Evolutionary conservation across 2,329 filamentous ascomycete genomes (phyloP).

Genomic region (Epichloe elymi): DNA sequence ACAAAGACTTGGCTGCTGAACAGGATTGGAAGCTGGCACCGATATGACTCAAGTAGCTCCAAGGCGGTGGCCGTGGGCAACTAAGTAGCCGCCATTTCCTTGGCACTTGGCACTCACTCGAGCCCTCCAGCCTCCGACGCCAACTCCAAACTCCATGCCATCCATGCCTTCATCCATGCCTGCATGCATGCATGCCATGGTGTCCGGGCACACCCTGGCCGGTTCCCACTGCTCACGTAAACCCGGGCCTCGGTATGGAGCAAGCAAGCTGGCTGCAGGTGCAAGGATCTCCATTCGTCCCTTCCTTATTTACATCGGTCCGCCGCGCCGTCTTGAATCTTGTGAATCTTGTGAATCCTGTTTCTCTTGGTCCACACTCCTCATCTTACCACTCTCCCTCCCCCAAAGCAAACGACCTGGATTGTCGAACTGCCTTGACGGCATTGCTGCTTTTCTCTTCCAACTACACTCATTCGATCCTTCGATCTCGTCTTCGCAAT

Average conservation of each 20-base stretch:
- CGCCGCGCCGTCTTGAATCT: not conserved
- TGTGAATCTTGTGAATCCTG: too few species aligned
- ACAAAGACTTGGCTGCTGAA: too few species aligned
- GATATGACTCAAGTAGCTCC: too few species aligned
- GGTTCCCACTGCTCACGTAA: not conserved
- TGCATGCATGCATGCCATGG: not conserved
- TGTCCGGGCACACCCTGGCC: not conserved
- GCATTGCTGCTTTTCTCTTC: constrained; percentile 3
- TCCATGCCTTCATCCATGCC: not conserved
- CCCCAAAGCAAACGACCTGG: constrained; percentile 4
- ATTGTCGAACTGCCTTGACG: constrained; percentile 6
- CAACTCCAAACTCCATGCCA: not conserved
- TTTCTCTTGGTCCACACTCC: not conserved
- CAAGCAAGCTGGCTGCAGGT: not conserved
- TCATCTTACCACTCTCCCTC: constrained; percentile 1
- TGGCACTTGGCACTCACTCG: too few species aligned
- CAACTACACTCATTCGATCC: constrained; percentile 1
- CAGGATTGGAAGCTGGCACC: too few species aligned
- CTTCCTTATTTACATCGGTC: constrained; percentile 4
- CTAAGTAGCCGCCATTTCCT: too few species aligned
- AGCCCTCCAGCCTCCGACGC: not conserved
- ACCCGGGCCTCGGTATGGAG: not conserved
- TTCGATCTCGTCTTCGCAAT: not conserved
- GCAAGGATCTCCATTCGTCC: not conserved
- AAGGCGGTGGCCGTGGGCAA: too few species aligned